A percentile compares a stretch with the other conserved stretches of the same genome.
These are phyloP conservation scores for Lachnum nothofagi DNA, from an alignment of 2,329 filamentous ascomycete genomes.

Conservation along the genomic window DNA sequence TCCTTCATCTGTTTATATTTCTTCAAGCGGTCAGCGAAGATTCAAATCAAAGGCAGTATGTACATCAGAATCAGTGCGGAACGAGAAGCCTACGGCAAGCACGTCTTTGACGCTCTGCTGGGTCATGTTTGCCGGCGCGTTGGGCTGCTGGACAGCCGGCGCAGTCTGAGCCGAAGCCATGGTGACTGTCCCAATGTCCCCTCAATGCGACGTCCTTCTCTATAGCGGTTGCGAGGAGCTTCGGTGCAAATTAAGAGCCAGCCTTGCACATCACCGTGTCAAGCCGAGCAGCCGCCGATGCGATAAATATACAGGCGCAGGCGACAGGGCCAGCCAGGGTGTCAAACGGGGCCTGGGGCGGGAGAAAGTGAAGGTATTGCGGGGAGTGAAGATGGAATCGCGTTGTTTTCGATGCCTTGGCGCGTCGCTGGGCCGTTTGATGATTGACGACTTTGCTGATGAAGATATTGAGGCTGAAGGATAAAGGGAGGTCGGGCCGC, in stretches of 20 bases:
- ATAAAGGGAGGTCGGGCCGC: too few species aligned
- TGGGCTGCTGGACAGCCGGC: slow-evolving; percentile 62
- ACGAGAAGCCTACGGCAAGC: slow-evolving; percentile 50
- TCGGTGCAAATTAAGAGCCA: slow-evolving; percentile 33
- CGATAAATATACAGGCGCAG: slow-evolving; percentile 20
- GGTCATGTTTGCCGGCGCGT: slow-evolving; percentile 46
- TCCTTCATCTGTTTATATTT: slow-evolving; percentile 88
- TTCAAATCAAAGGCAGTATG: neutral
- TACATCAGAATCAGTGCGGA: slow-evolving; percentile 5
- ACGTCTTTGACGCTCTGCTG: slow-evolving; percentile 68
- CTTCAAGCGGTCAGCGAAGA: slow-evolving; percentile 44
- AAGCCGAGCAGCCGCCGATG: slow-evolving; percentile 6
- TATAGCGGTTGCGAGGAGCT: slow-evolving; percentile 18
- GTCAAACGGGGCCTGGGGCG: slow-evolving; percentile 8
- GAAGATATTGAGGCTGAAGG: slow-evolving; percentile 16
- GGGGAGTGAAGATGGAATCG: slow-evolving; percentile 22
- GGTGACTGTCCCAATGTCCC: slow-evolving; percentile 24
- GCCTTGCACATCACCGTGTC: slow-evolving; percentile 32
- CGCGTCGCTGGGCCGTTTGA: slow-evolving; percentile 25
- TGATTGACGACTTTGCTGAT: slow-evolving; percentile 13
- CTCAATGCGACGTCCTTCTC: slow-evolving; percentile 12
- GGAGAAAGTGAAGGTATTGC: slow-evolving; percentile 20
- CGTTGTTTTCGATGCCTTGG: slow-evolving; percentile 32
- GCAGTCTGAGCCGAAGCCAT: slow-evolving; percentile 80
- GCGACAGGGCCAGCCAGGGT: slow-evolving; percentile 12